Evolutionary conservation across 2,329 filamentous ascomycete species (phyloP).

Genomic region (Penicillium sp.): DNA sequence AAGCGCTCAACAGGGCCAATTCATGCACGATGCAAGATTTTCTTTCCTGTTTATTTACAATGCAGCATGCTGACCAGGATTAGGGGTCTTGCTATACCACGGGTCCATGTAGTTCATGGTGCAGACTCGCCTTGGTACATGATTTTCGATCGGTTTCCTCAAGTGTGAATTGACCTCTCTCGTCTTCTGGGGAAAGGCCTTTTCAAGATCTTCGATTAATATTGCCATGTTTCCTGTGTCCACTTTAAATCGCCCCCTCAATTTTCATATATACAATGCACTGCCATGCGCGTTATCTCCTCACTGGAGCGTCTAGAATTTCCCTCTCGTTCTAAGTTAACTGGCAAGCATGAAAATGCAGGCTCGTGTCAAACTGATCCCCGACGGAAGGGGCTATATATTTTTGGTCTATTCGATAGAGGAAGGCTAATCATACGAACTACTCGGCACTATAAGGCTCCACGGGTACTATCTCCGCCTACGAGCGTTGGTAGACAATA

Average conservation of each 20-base stretch:
- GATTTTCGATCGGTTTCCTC: conserved; percentile 14
- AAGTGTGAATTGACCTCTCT: conserved; percentile 8
- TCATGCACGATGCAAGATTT: conserved; percentile 21
- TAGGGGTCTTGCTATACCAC: neutral
- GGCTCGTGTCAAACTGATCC: conserved; percentile 15
- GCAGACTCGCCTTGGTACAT: neutral
- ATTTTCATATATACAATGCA: neutral
- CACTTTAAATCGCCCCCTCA: neutral
- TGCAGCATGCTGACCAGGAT: neutral
- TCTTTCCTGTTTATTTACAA: neutral
- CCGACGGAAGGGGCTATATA: conserved; percentile 1
- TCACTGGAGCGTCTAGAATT: neutral
- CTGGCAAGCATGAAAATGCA: conserved; percentile 11
- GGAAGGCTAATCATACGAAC: neutral
- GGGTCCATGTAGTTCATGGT: neutral
- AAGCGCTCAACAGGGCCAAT: conserved; percentile 15
- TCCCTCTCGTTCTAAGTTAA: neutral
- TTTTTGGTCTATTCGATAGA: neutral
- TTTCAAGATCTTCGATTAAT: neutral
- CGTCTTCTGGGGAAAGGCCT: neutral
- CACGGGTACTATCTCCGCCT: neutral
- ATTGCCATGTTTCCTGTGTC: neutral
- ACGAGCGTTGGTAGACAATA: conserved; percentile 7
- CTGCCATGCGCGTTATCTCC: conserved; percentile 8
- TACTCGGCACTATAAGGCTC: neutral